Percentiles rank a stretch among this genome's conserved stretches.
Evolutionary conservation across 805 yeast species (phyloP).

Genomic region (Wickerhamiella brachini): DNA sequence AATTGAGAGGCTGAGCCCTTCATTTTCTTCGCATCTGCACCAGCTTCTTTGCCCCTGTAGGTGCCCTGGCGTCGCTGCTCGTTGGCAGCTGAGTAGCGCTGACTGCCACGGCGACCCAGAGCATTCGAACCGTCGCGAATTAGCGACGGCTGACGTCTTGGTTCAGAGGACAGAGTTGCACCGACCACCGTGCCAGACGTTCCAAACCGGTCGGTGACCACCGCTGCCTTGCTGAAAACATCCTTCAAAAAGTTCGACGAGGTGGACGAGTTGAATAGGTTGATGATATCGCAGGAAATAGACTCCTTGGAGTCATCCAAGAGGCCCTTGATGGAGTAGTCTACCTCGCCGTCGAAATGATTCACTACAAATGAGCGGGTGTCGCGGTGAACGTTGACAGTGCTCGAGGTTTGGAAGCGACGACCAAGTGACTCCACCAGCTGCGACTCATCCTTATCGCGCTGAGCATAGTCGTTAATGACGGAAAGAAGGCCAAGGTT

Average conservation of each 20-base stretch:
- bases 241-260: conserved; percentile 25
- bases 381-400: conserved; percentile 20
- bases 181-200: conserved; percentile 22
- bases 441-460: conserved; percentile 22
- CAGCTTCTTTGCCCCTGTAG: conserved; percentile 5
- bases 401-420: conserved; percentile 22
- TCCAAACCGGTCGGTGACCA: conserved; percentile 25
- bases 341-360: conserved; percentile 48
- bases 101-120: conserved; percentile 1
- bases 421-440: conserved; percentile 22
- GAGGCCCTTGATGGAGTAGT: conserved; percentile 38
- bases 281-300: conserved; percentile 29
- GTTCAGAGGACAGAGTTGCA: conserved; percentile 29
- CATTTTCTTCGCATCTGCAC: conserved; percentile 4
- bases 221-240: conserved; percentile 25
- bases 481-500: conserved; percentile 25
- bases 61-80: conserved; percentile 7
- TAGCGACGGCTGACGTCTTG: conserved; percentile 28
- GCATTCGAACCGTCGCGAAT: neutral
- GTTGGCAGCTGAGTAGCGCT: conserved; percentile 9
- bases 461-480: conserved; percentile 27
- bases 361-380: conserved; percentile 36
- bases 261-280: conserved; percentile 26
- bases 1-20: conserved; percentile 17
- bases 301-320: conserved; percentile 41